Percentiles rank a stretch among this genome's conserved stretches.
Evolutionary conservation across 306 rosid genomes (phyloP).

Genomic region (Lathyrus tuberosus): DNA sequence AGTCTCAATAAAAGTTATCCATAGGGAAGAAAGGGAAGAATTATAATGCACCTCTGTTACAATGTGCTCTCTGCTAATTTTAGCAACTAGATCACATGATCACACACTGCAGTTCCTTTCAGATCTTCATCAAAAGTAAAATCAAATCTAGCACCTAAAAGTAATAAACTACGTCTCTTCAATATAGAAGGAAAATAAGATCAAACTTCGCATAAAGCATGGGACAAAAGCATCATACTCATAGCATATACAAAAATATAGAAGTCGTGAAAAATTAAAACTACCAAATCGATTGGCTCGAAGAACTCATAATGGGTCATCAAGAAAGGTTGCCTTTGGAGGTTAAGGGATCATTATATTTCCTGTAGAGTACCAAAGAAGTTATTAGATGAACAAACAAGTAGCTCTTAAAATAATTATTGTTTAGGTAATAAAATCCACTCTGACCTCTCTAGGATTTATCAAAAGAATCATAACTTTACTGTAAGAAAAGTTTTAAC

Average conservation of each 20-base stretch:
- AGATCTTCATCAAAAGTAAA: conserved; percentile 76
- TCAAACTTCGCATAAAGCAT: conserved; percentile 3
- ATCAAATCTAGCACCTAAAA: conserved; percentile 82
- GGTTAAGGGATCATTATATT: conserved; percentile 89
- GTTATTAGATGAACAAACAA: conserved; percentile 20
- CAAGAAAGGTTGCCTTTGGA: conserved; percentile 82
- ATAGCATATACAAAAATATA: conserved; percentile 10
- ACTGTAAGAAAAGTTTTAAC: background rate
- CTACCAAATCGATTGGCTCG: conserved; percentile 95
- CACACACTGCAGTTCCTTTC: conserved; percentile 80
- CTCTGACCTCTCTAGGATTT: conserved; percentile 60
- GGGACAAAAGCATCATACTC: conserved; percentile 4
- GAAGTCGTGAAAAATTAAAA: conserved; percentile 8
- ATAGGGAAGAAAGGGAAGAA: conserved; percentile 21
- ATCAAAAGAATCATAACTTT: no score
- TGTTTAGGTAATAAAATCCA: no score
- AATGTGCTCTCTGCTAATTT: conserved; percentile 89
- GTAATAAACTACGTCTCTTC: conserved; percentile 23
- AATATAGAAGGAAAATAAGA: conserved; percentile 31
- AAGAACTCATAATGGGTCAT: conserved; percentile 90
- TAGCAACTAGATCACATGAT: conserved; percentile 76
- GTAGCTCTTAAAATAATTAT: conserved; percentile 32
- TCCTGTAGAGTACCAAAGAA: conserved; percentile 52
- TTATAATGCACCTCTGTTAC: conserved; percentile 68
- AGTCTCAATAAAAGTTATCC: no score